These are phyloP conservation scores for Panicum miliaceum DNA, from an alignment of 176 grass and related monocot genomes.

Conservation along the genomic window DNA sequence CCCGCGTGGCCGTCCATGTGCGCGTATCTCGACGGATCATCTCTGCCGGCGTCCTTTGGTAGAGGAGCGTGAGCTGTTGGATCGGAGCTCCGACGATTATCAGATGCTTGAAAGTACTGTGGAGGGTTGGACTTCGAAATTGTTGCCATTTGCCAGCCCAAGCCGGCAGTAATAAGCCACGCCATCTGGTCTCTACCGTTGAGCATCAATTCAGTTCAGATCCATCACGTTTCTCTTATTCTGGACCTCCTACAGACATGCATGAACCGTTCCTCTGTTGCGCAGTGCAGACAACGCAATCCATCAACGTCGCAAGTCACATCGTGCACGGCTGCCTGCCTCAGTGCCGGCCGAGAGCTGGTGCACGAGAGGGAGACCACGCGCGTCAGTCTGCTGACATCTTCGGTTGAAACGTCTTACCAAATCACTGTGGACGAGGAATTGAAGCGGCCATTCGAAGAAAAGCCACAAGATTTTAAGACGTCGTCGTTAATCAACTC, in stretches of 20 bases:
- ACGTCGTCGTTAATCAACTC: background rate
- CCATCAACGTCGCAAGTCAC: conserved; percentile 35
- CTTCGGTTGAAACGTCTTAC: conserved; percentile 4
- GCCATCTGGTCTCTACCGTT: too few species aligned
- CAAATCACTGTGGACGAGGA: background rate
- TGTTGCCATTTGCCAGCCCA: too few species aligned
- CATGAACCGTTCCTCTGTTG: background rate
- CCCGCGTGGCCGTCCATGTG: conserved; percentile 26
- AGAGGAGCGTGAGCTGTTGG: conserved; percentile 4
- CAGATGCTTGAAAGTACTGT: background rate
- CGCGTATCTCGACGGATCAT: conserved; percentile 24
- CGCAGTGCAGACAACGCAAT: background rate
- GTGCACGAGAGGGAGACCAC: background rate
- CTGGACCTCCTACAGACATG: background rate
- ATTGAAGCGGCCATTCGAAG: background rate
- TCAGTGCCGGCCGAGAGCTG: background rate
- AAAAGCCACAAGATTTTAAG: background rate
- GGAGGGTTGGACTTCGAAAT: background rate
- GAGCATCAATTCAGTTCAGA: too few species aligned
- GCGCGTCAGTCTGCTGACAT: background rate
- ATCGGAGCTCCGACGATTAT: background rate
- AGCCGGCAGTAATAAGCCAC: too few species aligned
- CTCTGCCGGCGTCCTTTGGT: background rate
- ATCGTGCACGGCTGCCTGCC: conserved; percentile 11
- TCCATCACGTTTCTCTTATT: background rate